Base-by-base conservation (phyloP, 768 basidiomycete species). In the Tulasnella sp. region DNA sequence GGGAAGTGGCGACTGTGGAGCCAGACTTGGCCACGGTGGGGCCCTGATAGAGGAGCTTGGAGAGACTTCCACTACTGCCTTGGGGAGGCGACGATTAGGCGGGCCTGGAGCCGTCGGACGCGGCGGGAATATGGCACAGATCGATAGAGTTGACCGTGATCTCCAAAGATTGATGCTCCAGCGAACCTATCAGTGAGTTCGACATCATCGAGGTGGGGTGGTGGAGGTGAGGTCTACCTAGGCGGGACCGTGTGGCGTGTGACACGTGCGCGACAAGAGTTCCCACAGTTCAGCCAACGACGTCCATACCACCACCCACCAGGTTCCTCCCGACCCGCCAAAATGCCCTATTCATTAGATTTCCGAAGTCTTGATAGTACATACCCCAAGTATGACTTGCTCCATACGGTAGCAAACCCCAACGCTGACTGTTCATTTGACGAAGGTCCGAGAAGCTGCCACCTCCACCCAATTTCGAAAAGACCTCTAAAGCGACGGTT, bases 381-480 rank as follows among this genome's bases (percentile, higher is more conserved):
- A 37, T 75, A 75, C 74, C 28, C 74, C 31, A 75, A 48, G 74
- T 75, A 75, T 18, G 74, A 31, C 14, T 14, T n/a, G 0, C 9
- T 42, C 28, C 7, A 31, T 0, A 16, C 2, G 1, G 0, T 37
- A 2, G 8, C 31, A 37, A 69, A 9, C 12, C 18, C 6, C 34
- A 37, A 69, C 7, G 3, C 64, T 69, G 28, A 69, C 24, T 28
- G 9, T 69, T 14, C 11, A 20, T 37, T 69, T 69, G 64, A 11
- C 18, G 3, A 20, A 75, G 74, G 28, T 75, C 74, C 34, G 74
- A 75, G 40, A 75, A 42, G 74, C 40, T 75, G n/a, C 46, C 74
- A 75, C 74, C 41, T 34, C 74, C 74, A 42, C 74, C 74, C n/a
- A 75, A 75, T 48, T 75, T 75, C 40, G 74, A 48, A 37, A 75